Base-by-base conservation (phyloP, 2,329 filamentous ascomycete species). In the Cercospora berteroae region DNA sequence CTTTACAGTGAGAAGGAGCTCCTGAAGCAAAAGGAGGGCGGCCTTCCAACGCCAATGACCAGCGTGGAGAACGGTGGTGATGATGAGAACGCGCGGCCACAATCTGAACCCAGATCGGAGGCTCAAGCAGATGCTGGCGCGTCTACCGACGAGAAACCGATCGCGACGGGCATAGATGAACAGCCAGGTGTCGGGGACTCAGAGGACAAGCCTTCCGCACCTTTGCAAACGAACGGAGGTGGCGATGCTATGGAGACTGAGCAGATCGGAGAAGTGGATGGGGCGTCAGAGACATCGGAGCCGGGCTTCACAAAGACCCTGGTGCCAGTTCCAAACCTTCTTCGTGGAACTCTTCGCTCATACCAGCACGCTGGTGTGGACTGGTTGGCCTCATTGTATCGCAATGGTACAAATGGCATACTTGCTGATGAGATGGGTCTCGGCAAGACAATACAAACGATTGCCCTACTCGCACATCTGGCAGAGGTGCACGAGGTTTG, bases 361-460 rank as follows among this genome's bases (percentile, higher is more conserved):
- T 99, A 99, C 76, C 95, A 99, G 74, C 95, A 97, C 75, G 92
- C 92, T 75, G 96, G 95, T n/a, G 82, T 99, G 7, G 95, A 99
- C 77, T 99, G 95, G 95, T 88, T 99, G 57, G 93, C 94, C 2
- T 92, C 93, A 0, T 85, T 99, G 1, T 98, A 99, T 77, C 89
- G 89, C 16, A 96, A 95, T 71, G 90, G 91, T 70, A 97, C 94
- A 27, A 99, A 98, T 75, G 95, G 95, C 23, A 99, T 99, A 64
- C 83, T 99, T 20, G 95, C 95, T 1, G 96, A 99, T 76, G 95
- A 99, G 78, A 99, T 99, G 95, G 95, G 95, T 70, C 86, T 99
- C 3, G 95, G 95, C 8, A 99, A 99, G 80, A 99, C 95, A 0
- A 98, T 99, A 57, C 95, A 99, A 78, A 99, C 95, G 0, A 99